phyloP scores from a whole-genome alignment of 768 basidiomycete species.

The Tremella yokohamensis region DNA sequence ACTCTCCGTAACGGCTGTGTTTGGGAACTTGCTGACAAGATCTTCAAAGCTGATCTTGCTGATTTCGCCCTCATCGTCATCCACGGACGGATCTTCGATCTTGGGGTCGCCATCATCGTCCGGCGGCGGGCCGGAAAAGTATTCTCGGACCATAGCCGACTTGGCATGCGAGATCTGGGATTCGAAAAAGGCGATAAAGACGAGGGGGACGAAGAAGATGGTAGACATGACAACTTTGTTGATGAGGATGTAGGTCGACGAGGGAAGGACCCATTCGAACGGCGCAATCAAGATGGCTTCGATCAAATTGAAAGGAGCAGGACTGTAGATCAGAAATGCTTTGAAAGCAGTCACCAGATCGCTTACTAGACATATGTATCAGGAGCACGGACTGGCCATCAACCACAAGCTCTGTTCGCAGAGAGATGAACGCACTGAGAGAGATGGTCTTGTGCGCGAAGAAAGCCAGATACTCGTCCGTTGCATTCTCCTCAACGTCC shows the following conservation, averaged over 20 bases:
- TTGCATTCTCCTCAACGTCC: conserved; percentile 70
- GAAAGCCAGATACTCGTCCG: conserved; percentile 84
- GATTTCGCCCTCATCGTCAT: conserved; percentile 71
- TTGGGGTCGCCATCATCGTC: conserved; percentile 48
- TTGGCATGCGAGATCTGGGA: conserved; percentile 52
- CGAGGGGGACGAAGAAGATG: conserved; percentile 78
- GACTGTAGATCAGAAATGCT: conserved; percentile 48
- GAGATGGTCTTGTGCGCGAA: conserved; percentile 74
- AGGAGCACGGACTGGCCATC: conserved; percentile 42
- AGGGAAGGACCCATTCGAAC: conserved; percentile 63
- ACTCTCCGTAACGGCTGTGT: conserved; percentile 45
- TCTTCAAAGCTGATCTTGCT: conserved; percentile 42
- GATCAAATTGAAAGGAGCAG: conserved; percentile 86
- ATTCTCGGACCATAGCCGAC: conserved; percentile 22
- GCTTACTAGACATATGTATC: conserved; percentile 60
- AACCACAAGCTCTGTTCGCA: neutral
- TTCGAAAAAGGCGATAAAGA: conserved; percentile 71
- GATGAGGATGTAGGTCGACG: conserved; percentile 65
- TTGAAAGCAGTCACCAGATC: neutral
- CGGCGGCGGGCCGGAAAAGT: conserved; percentile 34
- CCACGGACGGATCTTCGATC: conserved; percentile 66
- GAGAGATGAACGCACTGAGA: conserved; percentile 27
- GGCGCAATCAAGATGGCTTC: conserved; percentile 77
- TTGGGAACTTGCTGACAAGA: conserved; percentile 44
- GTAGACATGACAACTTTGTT: conserved; percentile 73